These are phyloP conservation scores for Komagataella kurtzmanii DNA, from an alignment of 805 yeast genomes.

Conservation along the genomic window DNA sequence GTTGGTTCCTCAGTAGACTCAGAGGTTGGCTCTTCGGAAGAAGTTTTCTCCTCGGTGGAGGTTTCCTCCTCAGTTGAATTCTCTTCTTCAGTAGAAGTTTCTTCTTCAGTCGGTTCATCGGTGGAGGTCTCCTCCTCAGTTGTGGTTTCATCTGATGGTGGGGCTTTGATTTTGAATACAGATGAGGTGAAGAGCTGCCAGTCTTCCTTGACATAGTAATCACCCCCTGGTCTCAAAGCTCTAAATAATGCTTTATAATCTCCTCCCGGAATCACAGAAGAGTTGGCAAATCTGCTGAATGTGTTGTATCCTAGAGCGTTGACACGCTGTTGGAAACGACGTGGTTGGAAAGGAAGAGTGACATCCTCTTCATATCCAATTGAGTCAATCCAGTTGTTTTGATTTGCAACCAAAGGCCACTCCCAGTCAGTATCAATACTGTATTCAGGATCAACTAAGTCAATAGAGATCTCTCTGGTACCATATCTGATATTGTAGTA, in stretches of 20 bases:
- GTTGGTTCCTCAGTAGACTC: not conserved
- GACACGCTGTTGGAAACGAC: not conserved
- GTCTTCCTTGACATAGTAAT: constrained; percentile 1
- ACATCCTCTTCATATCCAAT: not conserved
- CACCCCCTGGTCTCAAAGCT: constrained; percentile 5
- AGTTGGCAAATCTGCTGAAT: constrained; percentile 1
- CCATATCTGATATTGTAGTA: constrained; percentile 6
- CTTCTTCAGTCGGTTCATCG: not conserved
- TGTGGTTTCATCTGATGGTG: not conserved
- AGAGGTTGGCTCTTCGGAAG: not conserved
- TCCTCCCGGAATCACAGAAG: constrained; percentile 3
- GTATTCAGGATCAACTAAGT: constrained; percentile 5
- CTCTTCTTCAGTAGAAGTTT: not conserved
- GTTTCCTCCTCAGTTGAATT: too few relatives aligned
- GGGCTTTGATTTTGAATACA: not conserved
- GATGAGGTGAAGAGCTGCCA: constrained; percentile 6
- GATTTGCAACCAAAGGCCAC: not conserved
- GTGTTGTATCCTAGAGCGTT: not conserved
- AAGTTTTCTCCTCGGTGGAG: not conserved
- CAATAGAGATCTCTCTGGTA: constrained; percentile 4
- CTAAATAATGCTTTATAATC: constrained; percentile 4
- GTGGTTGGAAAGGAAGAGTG: not conserved
- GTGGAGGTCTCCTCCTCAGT: not conserved
- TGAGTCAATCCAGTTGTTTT: not conserved
- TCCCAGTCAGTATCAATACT: constrained; percentile 4